A percentile compares a stretch with the other conserved stretches of the same genome.
Evolutionary conservation across 768 basidiomycete genomes (phyloP).

Genomic region (Amanita pallidorosea): DNA sequence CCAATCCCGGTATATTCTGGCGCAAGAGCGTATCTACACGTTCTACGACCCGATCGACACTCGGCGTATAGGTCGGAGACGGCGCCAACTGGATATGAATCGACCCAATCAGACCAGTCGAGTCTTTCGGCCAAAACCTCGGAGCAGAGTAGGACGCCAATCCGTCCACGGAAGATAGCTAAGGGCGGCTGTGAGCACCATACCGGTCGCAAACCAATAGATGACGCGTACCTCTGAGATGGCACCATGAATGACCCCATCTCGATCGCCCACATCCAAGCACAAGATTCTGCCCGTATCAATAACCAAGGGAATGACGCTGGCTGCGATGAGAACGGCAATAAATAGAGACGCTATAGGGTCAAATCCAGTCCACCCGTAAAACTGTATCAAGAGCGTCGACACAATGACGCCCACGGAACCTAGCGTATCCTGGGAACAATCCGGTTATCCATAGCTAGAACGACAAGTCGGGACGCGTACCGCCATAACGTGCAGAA

Average conservation of each 20-base stretch:
- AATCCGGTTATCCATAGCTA: not conserved
- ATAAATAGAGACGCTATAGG: constrained; percentile 97
- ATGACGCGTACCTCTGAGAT: constrained; percentile 45
- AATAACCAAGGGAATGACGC: constrained; percentile 89
- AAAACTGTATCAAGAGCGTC: constrained; percentile 88
- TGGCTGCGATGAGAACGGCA: constrained; percentile 87
- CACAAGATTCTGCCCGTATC: constrained; percentile 86
- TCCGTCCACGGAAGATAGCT: constrained; percentile 73
- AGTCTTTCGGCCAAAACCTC: constrained; percentile 95
- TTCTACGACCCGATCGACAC: constrained; percentile 63
- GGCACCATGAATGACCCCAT: constrained; percentile 42
- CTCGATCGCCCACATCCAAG: constrained; percentile 69
- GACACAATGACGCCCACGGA: constrained; percentile 98
- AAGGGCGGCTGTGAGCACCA: constrained; percentile 11
- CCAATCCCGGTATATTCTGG: constrained; percentile 66
- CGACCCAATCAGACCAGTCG: constrained; percentile 75
- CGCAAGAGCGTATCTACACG: constrained; percentile 67
- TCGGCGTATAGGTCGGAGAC: constrained; percentile 49
- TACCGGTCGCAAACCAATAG: not conserved
- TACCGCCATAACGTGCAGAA: constrained; percentile 94
- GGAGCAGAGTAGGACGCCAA: constrained; percentile 71
- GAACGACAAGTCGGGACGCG: constrained; percentile 11
- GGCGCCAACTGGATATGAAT: constrained; percentile 83
- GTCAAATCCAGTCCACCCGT: constrained; percentile 98
- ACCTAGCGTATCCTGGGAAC: constrained; percentile 76